phyloP scores from a whole-genome alignment of 2,329 filamentous ascomycete species.

The Fusarium sublunatum region DNA sequence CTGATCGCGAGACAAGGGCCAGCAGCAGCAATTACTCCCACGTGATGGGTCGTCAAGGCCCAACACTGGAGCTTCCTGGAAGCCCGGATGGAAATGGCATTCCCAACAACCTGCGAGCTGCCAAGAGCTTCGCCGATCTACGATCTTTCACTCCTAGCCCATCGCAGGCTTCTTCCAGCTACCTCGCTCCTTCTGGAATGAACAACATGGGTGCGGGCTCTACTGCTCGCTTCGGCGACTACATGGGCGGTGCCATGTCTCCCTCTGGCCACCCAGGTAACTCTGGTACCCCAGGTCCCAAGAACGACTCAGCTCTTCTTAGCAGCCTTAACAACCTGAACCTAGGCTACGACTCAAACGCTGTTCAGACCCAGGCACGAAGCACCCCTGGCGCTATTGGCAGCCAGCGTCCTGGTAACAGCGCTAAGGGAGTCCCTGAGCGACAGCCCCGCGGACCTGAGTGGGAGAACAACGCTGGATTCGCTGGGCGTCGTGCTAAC shows the following conservation, averaged over 20 bases:
- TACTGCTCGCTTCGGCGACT: conserved; percentile 59
- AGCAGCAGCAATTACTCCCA: conserved; percentile 76
- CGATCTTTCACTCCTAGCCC: conserved; percentile 96
- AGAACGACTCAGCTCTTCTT: conserved; percentile 57
- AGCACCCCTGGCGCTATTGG: conserved; percentile 71
- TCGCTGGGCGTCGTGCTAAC: conserved; percentile 66
- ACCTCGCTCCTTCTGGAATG: conserved; percentile 63
- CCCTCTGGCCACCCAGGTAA: conserved; percentile 51
- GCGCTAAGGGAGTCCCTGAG: conserved; percentile 62
- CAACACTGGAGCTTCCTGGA: conserved; percentile 88
- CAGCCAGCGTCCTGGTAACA: conserved; percentile 67
- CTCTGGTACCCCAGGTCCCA: conserved; percentile 54
- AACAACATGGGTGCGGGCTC: conserved; percentile 63
- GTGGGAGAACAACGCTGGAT: conserved; percentile 67
- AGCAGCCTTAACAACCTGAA: conserved; percentile 63
- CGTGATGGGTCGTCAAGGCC: conserved; percentile 81
- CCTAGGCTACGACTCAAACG: conserved; percentile 63
- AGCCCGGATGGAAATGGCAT: conserved; percentile 73
- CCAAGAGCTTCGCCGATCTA: conserved; percentile 96
- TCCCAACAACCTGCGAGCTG: conserved; percentile 85
- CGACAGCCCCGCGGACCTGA: conserved; percentile 73
- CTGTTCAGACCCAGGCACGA: conserved; percentile 52
- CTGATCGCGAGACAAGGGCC: conserved; percentile 75
- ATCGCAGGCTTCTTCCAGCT: conserved; percentile 85
- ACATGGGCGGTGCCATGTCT: conserved; percentile 53